A percentile compares a stretch with the other conserved stretches of the same genome.
Conservation (phyloP, 176 grass and related monocot genomes). For the Calamus simplicifolius region DNA sequence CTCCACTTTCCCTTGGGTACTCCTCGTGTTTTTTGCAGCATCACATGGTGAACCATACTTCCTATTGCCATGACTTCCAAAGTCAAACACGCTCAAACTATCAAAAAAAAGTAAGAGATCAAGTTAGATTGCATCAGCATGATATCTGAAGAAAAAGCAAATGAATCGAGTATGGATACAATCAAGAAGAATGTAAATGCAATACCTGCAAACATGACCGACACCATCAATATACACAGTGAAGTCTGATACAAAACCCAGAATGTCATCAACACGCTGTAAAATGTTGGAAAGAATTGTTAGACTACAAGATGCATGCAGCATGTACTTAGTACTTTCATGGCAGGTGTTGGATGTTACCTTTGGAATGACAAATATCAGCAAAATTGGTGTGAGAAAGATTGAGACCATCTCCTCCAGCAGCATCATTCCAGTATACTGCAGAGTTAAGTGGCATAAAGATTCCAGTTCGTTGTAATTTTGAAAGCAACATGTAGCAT, state of each 20-base stretch:
- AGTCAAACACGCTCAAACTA: conserved; percentile 87
- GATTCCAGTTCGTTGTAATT: too few relatives aligned
- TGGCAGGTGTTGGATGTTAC: conserved; percentile 34
- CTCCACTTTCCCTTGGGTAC: conserved; percentile 98
- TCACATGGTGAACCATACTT: conserved; percentile 82
- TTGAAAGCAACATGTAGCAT: too few relatives aligned
- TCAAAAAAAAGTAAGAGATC: conserved; percentile 1
- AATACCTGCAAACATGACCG: conserved; percentile 91
- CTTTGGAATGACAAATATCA: conserved; percentile 84
- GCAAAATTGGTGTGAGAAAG: conserved; percentile 80
- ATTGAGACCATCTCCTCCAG: conserved; percentile 97
- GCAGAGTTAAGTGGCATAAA: conserved; percentile 3
- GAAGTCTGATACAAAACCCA: conserved; percentile 90
- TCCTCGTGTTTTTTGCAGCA: conserved; percentile 51
- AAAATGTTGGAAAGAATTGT: conserved; percentile 8
- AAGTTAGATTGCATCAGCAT: too few relatives aligned
- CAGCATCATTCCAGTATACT: conserved; percentile 97
- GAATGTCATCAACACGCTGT: conserved; percentile 87
- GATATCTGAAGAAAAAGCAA: too few relatives aligned
- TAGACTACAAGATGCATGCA: background rate
- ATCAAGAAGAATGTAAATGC: conserved; percentile 26
- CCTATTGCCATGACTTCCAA: conserved; percentile 84
- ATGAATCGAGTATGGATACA: background rate
- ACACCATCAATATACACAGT: conserved; percentile 91
- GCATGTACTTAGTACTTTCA: conserved; percentile 1